Evolutionary conservation across 768 basidiomycete genomes (phyloP).

Genomic region (Kwoniella bestiolae): DNA sequence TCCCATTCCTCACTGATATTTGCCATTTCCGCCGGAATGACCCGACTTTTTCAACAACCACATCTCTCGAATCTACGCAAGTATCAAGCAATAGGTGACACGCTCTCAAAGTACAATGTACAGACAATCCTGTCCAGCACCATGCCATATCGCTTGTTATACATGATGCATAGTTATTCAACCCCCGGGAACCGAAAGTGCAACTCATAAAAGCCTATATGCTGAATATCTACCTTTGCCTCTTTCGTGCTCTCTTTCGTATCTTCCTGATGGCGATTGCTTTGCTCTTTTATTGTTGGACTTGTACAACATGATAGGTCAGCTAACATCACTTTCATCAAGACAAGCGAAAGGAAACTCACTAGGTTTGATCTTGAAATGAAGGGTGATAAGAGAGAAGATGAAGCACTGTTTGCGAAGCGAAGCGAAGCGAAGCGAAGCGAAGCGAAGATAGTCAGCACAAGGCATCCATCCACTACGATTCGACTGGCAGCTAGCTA

Average conservation of each 20-base stretch:
- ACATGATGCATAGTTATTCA: conserved; percentile 11
- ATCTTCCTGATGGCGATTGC: background rate
- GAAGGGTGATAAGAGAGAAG: conserved; percentile 95
- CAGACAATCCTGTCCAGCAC: background rate
- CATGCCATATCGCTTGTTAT: background rate
- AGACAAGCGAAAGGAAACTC: conserved; percentile 17
- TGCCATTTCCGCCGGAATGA: background rate
- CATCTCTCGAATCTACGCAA: too few relatives aligned
- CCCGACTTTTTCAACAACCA: too few relatives aligned
- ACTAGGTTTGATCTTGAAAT: conserved; percentile 99
- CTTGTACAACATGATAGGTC: background rate
- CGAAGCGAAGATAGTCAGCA: too few relatives aligned
- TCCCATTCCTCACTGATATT: too few relatives aligned
- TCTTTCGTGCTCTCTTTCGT: background rate
- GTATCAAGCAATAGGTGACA: background rate
- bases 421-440: too few relatives aligned
- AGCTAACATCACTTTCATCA: background rate
- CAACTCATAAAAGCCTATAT: background rate
- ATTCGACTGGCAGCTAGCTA: too few relatives aligned
- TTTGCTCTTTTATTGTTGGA: conserved; percentile 22
- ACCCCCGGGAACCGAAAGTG: background rate
- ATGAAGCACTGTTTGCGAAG: conserved; percentile 78
- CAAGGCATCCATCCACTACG: too few relatives aligned
- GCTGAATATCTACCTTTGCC: background rate
- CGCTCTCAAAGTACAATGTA: background rate